phyloP scores from a whole-genome alignment of 164 flowering plant genomes.

The Magnolia kwangsiensis region DNA sequence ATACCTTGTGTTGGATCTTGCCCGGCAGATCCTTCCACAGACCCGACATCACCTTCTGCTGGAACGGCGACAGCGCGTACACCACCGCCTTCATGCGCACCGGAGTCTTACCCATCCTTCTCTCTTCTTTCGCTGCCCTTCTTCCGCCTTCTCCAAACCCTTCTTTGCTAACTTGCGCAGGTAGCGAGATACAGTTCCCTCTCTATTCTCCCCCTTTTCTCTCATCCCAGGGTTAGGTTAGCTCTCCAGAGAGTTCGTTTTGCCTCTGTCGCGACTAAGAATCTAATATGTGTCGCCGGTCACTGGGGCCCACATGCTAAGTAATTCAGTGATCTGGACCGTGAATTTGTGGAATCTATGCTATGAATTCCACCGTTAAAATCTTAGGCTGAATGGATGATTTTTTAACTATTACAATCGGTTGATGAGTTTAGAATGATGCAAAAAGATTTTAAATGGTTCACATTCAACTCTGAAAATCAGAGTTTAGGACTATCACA shows the following conservation, averaged over 20 bases:
- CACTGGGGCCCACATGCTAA: neutral
- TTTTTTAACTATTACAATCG: too few species aligned
- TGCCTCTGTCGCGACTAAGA: neutral
- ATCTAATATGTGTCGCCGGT: neutral
- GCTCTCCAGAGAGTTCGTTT: neutral
- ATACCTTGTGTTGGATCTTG: slow-evolving; percentile 65
- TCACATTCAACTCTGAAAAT: too few species aligned
- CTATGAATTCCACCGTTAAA: too few species aligned
- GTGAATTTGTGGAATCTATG: too few species aligned
- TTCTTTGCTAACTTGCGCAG: neutral
- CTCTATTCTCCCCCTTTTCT: neutral
- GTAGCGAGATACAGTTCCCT: neutral
- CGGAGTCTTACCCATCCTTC: slow-evolving; percentile 60
- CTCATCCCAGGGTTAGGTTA: neutral
- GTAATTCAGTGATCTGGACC: too few species aligned
- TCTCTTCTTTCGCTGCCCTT: neutral
- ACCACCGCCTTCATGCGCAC: slow-evolving; percentile 68
- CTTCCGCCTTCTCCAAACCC: neutral
- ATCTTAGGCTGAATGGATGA: too few species aligned
- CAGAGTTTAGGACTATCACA: too few species aligned
- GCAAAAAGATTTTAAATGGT: too few species aligned
- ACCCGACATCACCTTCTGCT: slow-evolving; percentile 77
- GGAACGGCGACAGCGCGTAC: slow-evolving; percentile 71
- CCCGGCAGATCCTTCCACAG: slow-evolving; percentile 65
- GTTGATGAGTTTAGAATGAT: too few species aligned